Percentiles rank a stretch among this genome's conserved stretches.
Evolutionary conservation across 108 stramenopile genomes (phyloP).

Genomic region (Aurantiochytrium sp.): DNA sequence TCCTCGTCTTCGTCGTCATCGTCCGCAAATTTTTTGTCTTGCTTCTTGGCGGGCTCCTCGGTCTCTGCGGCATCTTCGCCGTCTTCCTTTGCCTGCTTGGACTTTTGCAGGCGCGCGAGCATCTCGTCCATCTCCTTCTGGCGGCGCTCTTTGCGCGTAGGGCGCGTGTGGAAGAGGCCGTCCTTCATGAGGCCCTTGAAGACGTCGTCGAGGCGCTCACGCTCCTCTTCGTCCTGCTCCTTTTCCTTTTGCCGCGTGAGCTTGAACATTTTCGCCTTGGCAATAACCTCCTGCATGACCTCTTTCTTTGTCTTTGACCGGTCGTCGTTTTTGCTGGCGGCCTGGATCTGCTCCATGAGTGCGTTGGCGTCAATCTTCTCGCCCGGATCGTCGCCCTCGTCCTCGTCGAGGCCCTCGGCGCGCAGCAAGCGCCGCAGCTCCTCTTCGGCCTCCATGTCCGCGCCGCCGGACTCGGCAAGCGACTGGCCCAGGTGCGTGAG

Average conservation of each 20-base stretch:
- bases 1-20: not conserved
- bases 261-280: conserved; percentile 39
- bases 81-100: not conserved
- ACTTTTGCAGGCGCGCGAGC: not conserved
- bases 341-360: conserved; percentile 21
- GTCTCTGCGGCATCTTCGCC: not conserved
- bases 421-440: conserved; percentile 25
- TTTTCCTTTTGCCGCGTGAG: conserved; percentile 29
- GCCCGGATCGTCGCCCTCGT: conserved; percentile 20
- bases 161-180: not conserved
- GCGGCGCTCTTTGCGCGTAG: not conserved
- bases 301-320: conserved; percentile 15
- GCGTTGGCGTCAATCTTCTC: not conserved
- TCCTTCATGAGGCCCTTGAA: conserved; percentile 22
- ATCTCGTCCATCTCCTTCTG: not conserved
- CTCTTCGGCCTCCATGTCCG: not conserved
- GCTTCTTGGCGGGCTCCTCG: not conserved
- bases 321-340: not conserved
- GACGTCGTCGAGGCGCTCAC: conserved; percentile 32
- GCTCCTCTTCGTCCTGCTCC: conserved; percentile 35
- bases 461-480: not conserved
- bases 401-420: conserved; percentile 7
- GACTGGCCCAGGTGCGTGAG: conserved; percentile 10
- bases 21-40: not conserved
- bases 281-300: conserved; percentile 37